phyloP scores from a whole-genome alignment of 1,139 yeast genomes.

The Taphrina wiesneri region DNA sequence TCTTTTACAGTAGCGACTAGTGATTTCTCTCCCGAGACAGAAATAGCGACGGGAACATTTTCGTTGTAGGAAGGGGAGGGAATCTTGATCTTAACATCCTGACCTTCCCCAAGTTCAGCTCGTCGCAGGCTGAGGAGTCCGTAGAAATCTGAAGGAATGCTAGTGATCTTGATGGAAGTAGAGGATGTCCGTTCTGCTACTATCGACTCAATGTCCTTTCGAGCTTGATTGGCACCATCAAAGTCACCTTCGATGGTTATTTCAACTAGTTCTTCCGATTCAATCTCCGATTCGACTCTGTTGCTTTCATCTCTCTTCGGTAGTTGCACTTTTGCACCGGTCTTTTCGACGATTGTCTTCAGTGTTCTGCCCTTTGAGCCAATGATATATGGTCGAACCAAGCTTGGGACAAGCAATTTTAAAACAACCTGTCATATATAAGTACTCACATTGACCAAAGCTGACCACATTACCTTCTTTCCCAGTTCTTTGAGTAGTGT shows the following conservation, averaged over 20 bases:
- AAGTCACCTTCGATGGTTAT: conserved; percentile 80
- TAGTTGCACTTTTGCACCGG: conserved; percentile 76
- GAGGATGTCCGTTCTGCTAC: conserved; percentile 56
- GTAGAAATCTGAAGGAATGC: conserved; percentile 48
- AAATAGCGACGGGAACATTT: conserved; percentile 44
- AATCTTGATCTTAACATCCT: conserved; percentile 47
- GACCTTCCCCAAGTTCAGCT: conserved; percentile 37
- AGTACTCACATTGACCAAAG: background rate
- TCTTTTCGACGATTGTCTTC: conserved; percentile 71
- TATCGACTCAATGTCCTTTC: conserved; percentile 65
- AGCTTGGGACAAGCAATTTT: conserved; percentile 70
- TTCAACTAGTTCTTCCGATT: conserved; percentile 56
- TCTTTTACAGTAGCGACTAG: conserved; percentile 55
- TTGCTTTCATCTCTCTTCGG: conserved; percentile 51
- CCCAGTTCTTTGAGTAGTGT: conserved; percentile 76
- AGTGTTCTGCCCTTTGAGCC: conserved; percentile 86
- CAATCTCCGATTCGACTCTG: conserved; percentile 42
- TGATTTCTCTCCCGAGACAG: conserved; percentile 66
- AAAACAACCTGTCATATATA: conserved; percentile 55
- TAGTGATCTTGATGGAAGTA: conserved; percentile 43
- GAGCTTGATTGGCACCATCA: conserved; percentile 78
- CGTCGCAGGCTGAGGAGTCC: conserved; percentile 40
- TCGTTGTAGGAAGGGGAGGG: conserved; percentile 41
- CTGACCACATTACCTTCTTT: conserved; percentile 46
- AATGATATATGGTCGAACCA: conserved; percentile 75